A percentile compares a stretch with the other conserved stretches of the same genome.
phyloP scores from a whole-genome alignment of 2,329 filamentous ascomycete species.

The Teratosphaeria destructans region DNA sequence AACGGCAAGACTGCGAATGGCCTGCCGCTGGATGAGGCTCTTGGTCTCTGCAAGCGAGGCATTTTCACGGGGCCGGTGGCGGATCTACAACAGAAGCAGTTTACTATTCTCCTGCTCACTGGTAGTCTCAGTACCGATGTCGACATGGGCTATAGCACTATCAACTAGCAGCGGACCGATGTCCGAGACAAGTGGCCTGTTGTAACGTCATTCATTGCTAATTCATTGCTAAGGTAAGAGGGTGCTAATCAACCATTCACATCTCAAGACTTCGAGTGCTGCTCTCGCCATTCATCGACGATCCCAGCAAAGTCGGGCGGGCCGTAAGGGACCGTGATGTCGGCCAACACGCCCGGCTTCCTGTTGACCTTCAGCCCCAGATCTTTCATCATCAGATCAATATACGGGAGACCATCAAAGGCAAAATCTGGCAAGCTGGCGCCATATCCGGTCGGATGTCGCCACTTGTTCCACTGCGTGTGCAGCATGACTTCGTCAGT shows the following conservation, averaged over 20 bases:
- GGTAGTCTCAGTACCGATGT: background rate
- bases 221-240: background rate
- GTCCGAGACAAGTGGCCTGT: background rate
- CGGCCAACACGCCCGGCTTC: slow-evolving; percentile 42
- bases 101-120: too few relatives aligned
- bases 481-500: slow-evolving; percentile 43
- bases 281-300: slow-evolving; percentile 41
- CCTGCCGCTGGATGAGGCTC: background rate
- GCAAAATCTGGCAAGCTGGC: slow-evolving; percentile 57
- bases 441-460: slow-evolving; percentile 58
- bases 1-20: background rate
- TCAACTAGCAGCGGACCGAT: background rate
- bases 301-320: slow-evolving; percentile 48
- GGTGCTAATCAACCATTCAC: background rate
- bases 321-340: slow-evolving; percentile 48
- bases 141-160: background rate
- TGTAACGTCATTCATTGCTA: background rate
- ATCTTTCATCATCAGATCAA: slow-evolving; percentile 58
- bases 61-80: too few relatives aligned
- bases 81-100: too few relatives aligned
- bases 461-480: slow-evolving; percentile 58
- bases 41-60: too few relatives aligned
- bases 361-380: slow-evolving; percentile 49
- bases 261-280: background rate
- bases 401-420: slow-evolving; percentile 65